Evolutionary conservation across 805 yeast genomes (phyloP), one percentile per base, ranked within the genome.

Genomic region (Saturnispora bothae): DNA sequence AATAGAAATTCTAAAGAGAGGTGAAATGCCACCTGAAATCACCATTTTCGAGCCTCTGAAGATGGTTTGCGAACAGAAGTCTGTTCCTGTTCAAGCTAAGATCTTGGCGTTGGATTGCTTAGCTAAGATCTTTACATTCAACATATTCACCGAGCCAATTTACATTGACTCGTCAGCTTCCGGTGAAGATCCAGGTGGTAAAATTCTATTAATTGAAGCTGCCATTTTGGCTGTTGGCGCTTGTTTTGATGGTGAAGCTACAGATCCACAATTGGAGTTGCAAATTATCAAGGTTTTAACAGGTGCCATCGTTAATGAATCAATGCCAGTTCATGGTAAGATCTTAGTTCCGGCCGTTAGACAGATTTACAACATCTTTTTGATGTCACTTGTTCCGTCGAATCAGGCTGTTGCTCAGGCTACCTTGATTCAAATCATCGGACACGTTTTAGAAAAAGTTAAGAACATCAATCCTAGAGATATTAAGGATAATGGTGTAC

Each of bases 321-420:
- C 73, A 26, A 68, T 83, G 58, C 83, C 88, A 20, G 84, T 86
- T 16, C 98, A 92, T 53, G 97, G 97, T 2, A 83, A 86, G 7
- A 75, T 88, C 1, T 65, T 92, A 37, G 65, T 92, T 44, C 84
- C 83, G 53, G 96, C 97, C 0, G 79, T 94, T 27, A 74, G 97
- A 57, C 95, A 84, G 52, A 84, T 89, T 20, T 92, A 92, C 63
- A 88, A 86, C 55, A 83, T 94, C 20, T 94, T 89, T 52, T 79
- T 92, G 30, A 70, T 84, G 40, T 85, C 96, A 0, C 66, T 82
- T 43, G 76, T 81, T 15, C 76, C 89, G 3, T 66, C 82, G 19
- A 89, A 86, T 54, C 98, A 92, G 60, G 83, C 86, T 1, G 78
- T 88, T 43, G 97, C 98, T 0, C 97, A 94, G 63, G 97, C 95